Conservation (phyloP, 768 basidiomycete species). For the Tylopilus subfusipes region DNA sequence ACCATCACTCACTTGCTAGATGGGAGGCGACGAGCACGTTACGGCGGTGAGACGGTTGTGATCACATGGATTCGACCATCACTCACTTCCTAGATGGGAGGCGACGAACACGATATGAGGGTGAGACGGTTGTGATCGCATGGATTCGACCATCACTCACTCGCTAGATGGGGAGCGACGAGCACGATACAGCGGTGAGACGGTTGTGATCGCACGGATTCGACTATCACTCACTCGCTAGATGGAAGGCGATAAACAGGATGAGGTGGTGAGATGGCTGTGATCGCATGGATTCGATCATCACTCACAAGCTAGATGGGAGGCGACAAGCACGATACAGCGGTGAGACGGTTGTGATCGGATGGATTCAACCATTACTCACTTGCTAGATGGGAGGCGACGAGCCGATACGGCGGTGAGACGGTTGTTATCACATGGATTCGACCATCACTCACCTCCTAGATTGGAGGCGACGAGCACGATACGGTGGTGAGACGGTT, state of each 20-base stretch:
- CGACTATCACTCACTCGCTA: not conserved
- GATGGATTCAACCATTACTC: no score
- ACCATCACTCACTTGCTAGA: not conserved
- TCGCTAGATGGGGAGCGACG: not conserved
- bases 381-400: no score
- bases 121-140: not conserved
- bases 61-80: not conserved
- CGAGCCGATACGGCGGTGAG: no score
- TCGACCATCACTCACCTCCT: no score
- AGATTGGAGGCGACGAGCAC: not conserved
- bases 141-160: not conserved
- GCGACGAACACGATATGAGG: not conserved
- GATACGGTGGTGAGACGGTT: not conserved
- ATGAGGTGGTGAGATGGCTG: no score
- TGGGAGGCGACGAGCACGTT: not conserved
- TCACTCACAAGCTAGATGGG: no score
- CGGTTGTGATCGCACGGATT: not conserved
- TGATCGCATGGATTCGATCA: no score
- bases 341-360: no score
- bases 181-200: not conserved
- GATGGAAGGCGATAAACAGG: not conserved
- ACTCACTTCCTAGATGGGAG: not conserved
- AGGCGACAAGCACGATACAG: no score
- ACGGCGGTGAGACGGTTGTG: not conserved
- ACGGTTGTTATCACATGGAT: no score